Conservation (phyloP, 2,329 filamentous ascomycete species). For the Pseudofabraea citricarpa region DNA sequence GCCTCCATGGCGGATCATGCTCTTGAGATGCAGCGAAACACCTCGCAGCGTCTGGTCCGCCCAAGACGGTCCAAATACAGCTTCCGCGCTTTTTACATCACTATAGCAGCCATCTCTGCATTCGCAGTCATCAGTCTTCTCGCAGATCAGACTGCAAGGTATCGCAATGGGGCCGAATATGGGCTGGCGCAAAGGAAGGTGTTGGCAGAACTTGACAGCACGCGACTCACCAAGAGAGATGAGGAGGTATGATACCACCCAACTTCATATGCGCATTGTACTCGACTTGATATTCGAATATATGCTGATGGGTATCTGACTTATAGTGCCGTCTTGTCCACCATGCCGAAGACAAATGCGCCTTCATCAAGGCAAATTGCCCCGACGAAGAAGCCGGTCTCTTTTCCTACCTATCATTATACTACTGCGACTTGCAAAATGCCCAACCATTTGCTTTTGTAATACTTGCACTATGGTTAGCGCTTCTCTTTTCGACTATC, state of each 20-base stretch:
- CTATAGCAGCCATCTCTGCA: conserved; percentile 23
- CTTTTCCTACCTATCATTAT: conserved; percentile 81
- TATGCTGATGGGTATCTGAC: conserved; percentile 1
- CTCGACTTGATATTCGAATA: too few species aligned
- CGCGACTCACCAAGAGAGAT: conserved; percentile 23
- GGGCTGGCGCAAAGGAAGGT: conserved; percentile 21
- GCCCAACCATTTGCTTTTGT: conserved; percentile 73
- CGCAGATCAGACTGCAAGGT: conserved; percentile 24
- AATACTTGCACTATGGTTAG: conserved; percentile 77
- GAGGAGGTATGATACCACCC: conserved; percentile 24
- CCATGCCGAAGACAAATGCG: conserved; percentile 73
- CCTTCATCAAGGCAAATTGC: conserved; percentile 79
- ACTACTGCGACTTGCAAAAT: conserved; percentile 74
- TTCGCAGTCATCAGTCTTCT: conserved; percentile 25
- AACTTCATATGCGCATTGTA: too few species aligned
- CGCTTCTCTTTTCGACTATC: conserved; percentile 89
- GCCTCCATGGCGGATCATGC: conserved; percentile 14
- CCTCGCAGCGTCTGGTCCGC: conserved; percentile 13
- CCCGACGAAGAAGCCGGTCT: conserved; percentile 85
- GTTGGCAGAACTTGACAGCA: conserved; percentile 17
- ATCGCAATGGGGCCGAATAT: conserved; percentile 22
- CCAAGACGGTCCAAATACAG: conserved; percentile 16
- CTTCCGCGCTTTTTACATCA: conserved; percentile 28
- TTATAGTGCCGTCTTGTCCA: conserved; percentile 74
- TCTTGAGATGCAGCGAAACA: conserved; percentile 17